Evolutionary conservation across 768 basidiomycete genomes (phyloP).

Genomic region (Gymnopilus dilepis): DNA sequence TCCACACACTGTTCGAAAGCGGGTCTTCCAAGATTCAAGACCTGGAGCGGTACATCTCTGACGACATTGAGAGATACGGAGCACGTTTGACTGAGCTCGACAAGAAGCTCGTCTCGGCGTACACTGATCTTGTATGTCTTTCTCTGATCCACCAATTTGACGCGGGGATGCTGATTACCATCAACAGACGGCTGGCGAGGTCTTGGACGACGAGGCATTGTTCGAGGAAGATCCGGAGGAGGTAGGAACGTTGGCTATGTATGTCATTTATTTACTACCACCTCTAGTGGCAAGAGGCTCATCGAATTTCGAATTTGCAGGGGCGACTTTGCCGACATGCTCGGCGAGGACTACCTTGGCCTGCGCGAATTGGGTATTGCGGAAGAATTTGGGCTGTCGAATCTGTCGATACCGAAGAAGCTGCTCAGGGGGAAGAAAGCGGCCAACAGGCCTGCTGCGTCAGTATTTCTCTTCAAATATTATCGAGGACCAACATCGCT

Average conservation of each 20-base stretch:
- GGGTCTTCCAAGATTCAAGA: conserved; percentile 79
- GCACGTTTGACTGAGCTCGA: conserved; percentile 77
- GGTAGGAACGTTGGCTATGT: conserved; percentile 46
- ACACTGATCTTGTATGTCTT: conserved; percentile 54
- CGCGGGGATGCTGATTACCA: conserved; percentile 7
- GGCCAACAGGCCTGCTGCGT: conserved; percentile 52
- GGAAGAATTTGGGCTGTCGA: conserved; percentile 79
- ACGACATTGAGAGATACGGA: conserved; percentile 87
- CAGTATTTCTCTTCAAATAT: conserved; percentile 34
- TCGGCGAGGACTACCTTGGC: conserved; percentile 94
- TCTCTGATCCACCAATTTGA: too few relatives aligned
- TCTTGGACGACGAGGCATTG: conserved; percentile 55
- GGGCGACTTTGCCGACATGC: conserved; percentile 85
- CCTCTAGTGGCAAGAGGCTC: not conserved
- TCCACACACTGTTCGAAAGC: conserved; percentile 90
- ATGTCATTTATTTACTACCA: conserved; percentile 14
- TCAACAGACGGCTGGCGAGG: conserved; percentile 44
- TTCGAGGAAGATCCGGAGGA: conserved; percentile 57
- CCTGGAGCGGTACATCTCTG: conserved; percentile 86
- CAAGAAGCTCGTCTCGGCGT: conserved; percentile 85
- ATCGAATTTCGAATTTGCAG: conserved; percentile 37
- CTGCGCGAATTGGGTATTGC: conserved; percentile 88
- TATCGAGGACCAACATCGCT: too few relatives aligned
- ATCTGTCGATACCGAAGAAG: conserved; percentile 77
- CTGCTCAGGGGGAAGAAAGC: conserved; percentile 71